Base-by-base conservation (phyloP, 2,329 filamentous ascomycete species). In the Elsinoe australis region DNA sequence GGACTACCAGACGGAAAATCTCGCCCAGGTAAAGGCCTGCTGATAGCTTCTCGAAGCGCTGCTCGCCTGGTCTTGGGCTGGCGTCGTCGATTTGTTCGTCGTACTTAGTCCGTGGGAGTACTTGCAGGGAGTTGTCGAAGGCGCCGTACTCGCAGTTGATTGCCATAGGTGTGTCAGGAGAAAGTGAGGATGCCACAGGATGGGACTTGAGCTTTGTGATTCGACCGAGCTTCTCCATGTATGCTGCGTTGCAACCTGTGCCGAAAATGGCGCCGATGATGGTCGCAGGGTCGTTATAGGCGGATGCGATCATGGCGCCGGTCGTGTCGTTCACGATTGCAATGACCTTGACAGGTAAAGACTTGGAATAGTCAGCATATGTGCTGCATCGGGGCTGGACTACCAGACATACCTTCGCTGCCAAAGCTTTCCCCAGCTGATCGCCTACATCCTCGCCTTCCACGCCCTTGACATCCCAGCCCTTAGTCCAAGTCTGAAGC, bases 141-240 rank as follows among this genome's bases (percentile, higher is more conserved):
- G 90, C 89, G 54, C 90, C 90, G 78, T 89, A 96, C 68, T 96
- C 90, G 72, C 90, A 95, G 74, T 96, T 96, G 72, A 96, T 95
- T 41, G 87, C 89, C 78, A 96, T 94, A 38, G 83, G 87, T 52
- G 80, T 80, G 53, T 92, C 82, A 1, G 82, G 68, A 15, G 85
- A 83, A 21, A 94, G 73, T 61, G 86, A 85, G 69, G 87, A 75
- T 67, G 88, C 78, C n/a, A 14, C 28, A 8, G 24, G 8, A 10
- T 44, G 22, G 15, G 24, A 29, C 5, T 82, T 83, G 45, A 94
- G 76, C 72, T 94, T 95, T 52, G 85, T 85, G 54, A 95, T 85
- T 4, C 80, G 85, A 53, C 83, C 83, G 52, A 79, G 81, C 58
- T 88, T 67, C 65, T 95, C 88, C 82, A 95, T 89, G 70, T 95